Evolutionary conservation across 2,329 filamentous ascomycete genomes (phyloP).

Genomic region (Camptophora hylomeconis): DNA sequence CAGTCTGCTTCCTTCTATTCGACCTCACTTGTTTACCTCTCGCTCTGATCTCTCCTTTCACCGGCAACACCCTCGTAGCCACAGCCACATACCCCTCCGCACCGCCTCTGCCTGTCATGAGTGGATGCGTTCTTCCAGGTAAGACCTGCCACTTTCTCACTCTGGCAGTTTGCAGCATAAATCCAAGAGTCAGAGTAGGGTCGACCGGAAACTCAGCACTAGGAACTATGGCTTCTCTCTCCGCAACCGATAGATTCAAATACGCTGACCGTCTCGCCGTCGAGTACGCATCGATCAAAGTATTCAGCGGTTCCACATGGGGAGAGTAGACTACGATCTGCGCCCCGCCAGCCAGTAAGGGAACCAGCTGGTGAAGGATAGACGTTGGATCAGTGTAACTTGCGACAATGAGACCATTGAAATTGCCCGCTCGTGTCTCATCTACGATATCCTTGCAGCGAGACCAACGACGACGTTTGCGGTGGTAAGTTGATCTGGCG

Average conservation of each 20-base stretch:
- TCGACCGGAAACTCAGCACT: slow-evolving; percentile 73
- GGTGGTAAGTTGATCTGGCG: slow-evolving; percentile 72
- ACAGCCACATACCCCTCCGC: slow-evolving; percentile 75
- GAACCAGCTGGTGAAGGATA: slow-evolving; percentile 61
- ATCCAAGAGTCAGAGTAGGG: slow-evolving; percentile 67
- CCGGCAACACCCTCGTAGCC: slow-evolving; percentile 65
- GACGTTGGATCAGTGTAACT: slow-evolving; percentile 69
- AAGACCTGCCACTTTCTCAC: slow-evolving; percentile 80
- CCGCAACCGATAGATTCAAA: slow-evolving; percentile 24
- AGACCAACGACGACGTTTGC: slow-evolving; percentile 75
- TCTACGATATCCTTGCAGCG: slow-evolving; percentile 61
- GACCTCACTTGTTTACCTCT: slow-evolving; percentile 47
- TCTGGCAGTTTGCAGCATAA: slow-evolving; percentile 67
- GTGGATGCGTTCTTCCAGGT: slow-evolving; percentile 78
- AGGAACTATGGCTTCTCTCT: slow-evolving; percentile 12
- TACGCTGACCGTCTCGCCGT: slow-evolving; percentile 68
- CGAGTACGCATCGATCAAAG: slow-evolving; percentile 72
- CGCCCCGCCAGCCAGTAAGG: slow-evolving; percentile 69
- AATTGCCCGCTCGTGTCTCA: slow-evolving; percentile 59
- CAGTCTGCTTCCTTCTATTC: slow-evolving; percentile 37
- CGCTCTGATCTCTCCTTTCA: slow-evolving; percentile 59
- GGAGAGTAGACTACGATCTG: slow-evolving; percentile 77
- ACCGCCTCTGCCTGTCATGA: slow-evolving; percentile 82
- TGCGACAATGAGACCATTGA: slow-evolving; percentile 72
- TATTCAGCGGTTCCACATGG: slow-evolving; percentile 63